phyloP scores from a whole-genome alignment of 2,329 filamentous ascomycete genomes.

The Thelonectria discophora region DNA sequence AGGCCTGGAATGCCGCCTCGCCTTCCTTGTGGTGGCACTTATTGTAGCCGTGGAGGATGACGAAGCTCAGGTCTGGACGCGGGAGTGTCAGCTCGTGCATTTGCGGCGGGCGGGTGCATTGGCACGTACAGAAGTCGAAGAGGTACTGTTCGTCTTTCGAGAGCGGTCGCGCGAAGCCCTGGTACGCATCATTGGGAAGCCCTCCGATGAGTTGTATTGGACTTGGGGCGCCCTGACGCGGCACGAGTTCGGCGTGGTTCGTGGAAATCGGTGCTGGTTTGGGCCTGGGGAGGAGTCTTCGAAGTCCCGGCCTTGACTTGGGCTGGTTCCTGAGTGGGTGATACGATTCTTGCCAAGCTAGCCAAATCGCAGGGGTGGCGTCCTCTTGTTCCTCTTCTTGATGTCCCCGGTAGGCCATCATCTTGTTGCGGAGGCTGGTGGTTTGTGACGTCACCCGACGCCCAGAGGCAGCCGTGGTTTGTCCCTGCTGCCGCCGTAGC shows the following conservation, averaged over 20 bases:
- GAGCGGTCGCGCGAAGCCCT: slow-evolving; percentile 6
- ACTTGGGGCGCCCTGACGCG: background rate
- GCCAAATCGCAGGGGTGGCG: background rate
- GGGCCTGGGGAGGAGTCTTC: background rate
- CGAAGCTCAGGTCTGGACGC: slow-evolving; percentile 2
- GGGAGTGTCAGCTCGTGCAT: background rate
- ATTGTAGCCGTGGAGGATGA: slow-evolving; percentile 6
- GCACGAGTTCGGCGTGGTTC: background rate
- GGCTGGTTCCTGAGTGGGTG: background rate
- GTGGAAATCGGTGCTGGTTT: background rate
- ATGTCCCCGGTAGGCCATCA: background rate
- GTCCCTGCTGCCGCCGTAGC: too few species aligned
- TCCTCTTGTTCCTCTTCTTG: background rate
- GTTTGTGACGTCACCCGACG: background rate
- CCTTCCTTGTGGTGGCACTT: slow-evolving; percentile 11
- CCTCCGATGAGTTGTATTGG: slow-evolving; percentile 13
- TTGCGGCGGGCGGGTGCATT: background rate
- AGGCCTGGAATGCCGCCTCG: background rate
- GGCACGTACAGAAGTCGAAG: slow-evolving; percentile 17
- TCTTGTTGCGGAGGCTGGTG: background rate
- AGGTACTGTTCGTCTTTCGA: slow-evolving; percentile 13
- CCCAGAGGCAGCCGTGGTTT: too few species aligned
- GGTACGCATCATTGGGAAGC: slow-evolving; percentile 1
- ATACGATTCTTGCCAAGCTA: too few species aligned
- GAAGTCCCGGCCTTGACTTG: background rate